Conservation (phyloP, 495 filamentous ascomycete genomes). For the Talaromyces wortmannii region DNA sequence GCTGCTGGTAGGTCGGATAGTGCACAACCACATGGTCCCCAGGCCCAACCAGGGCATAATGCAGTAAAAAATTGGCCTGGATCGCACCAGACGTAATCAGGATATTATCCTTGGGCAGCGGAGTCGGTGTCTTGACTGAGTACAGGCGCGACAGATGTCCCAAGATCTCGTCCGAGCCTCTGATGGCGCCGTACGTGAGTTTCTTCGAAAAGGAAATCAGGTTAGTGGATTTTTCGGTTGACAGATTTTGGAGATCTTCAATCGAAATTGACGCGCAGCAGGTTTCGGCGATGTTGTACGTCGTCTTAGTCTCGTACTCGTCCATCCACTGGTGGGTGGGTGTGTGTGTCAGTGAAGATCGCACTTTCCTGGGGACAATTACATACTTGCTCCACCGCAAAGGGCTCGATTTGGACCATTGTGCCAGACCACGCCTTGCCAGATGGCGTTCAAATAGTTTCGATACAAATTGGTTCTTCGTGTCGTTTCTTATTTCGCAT, state of each 20-base stretch:
- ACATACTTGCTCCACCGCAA: constrained; percentile 71
- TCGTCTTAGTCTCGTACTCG: constrained; percentile 63
- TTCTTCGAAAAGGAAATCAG: constrained; percentile 38
- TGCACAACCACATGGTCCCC: constrained; percentile 89
- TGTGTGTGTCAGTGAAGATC: constrained; percentile 1
- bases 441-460: background rate
- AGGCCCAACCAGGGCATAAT: constrained; percentile 69
- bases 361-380: background rate
- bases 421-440: background rate
- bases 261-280: constrained; percentile 79
- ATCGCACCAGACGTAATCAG: constrained; percentile 80
- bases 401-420: constrained; percentile 66
- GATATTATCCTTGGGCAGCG: constrained; percentile 57
- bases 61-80: constrained; percentile 69
- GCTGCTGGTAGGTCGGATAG: constrained; percentile 84
- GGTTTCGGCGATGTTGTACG: constrained; percentile 82
- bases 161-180: constrained; percentile 58
- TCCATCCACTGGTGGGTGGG: constrained; percentile 86
- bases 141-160: constrained; percentile 61
- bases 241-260: constrained; percentile 56
- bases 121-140: constrained; percentile 41
- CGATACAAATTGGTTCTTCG: background rate
- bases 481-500: background rate
- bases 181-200: constrained; percentile 66
- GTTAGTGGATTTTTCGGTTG: constrained; percentile 40